Percentiles rank a stretch among this genome's conserved stretches.
phyloP scores from a whole-genome alignment of 2,329 filamentous ascomycete genomes.

The Rachicladosporium sp. region DNA sequence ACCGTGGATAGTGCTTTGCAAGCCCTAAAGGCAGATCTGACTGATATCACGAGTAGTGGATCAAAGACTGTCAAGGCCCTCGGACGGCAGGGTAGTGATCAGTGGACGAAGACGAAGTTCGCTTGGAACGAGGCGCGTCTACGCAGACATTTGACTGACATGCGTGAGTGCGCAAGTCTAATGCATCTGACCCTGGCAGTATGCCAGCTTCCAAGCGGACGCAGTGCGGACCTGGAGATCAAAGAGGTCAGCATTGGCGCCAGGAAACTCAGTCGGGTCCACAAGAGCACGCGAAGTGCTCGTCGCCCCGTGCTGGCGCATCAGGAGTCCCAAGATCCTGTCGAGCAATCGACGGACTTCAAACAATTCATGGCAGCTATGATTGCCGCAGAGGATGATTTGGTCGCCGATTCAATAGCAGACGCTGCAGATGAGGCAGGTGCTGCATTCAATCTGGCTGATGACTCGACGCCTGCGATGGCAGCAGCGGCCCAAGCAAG shows the following conservation, averaged over 20 bases:
- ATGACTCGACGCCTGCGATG: too few relatives aligned
- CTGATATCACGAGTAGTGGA: background rate
- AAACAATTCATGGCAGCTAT: too few relatives aligned
- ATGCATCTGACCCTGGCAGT: conserved; percentile 8
- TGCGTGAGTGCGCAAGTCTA: conserved; percentile 8
- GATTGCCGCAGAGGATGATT: too few relatives aligned
- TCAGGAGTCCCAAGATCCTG: background rate
- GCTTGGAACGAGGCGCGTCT: conserved; percentile 6
- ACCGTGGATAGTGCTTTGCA: conserved; percentile 8
- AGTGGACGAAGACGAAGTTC: conserved; percentile 5
- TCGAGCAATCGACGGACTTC: too few relatives aligned
- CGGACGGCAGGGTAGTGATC: conserved; percentile 1
- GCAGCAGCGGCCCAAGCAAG: too few relatives aligned
- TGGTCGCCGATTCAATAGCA: too few relatives aligned
- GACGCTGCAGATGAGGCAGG: too few relatives aligned
- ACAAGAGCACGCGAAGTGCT: conserved; percentile 5
- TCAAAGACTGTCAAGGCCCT: conserved; percentile 3
- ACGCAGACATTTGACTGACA: conserved; percentile 7
- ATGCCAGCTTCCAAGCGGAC: conserved; percentile 8
- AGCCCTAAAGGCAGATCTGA: conserved; percentile 7
- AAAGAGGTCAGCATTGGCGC: conserved; percentile 7
- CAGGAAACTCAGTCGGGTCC: conserved; percentile 7
- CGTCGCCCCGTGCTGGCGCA: conserved; percentile 1
- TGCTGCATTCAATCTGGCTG: too few relatives aligned
- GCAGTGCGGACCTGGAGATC: conserved; percentile 4